Conservation (phyloP, 2,329 filamentous ascomycete genomes). For the Botrytis deweyae region DNA sequence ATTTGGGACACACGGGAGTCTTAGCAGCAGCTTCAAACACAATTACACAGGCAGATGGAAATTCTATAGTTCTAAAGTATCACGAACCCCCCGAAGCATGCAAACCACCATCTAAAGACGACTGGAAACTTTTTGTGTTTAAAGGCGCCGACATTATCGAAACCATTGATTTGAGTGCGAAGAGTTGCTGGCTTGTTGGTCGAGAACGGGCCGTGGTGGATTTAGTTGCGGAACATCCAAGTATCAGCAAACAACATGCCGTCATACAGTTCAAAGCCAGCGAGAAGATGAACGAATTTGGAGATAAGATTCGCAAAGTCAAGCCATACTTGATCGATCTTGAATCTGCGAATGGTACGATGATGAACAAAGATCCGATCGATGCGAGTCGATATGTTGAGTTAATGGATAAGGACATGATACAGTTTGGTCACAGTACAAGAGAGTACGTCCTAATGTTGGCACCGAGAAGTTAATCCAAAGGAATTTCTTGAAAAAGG, state of each 20-base stretch:
- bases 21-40: conserved; percentile 86
- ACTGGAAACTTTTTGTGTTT: conserved; percentile 92
- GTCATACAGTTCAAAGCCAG: conserved; percentile 89
- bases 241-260: conserved; percentile 92
- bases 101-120: conserved; percentile 74
- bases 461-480: conserved; percentile 40
- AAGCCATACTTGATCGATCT: conserved; percentile 91
- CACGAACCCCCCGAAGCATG: conserved; percentile 92
- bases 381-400: conserved; percentile 81
- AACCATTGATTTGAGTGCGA: conserved; percentile 70
- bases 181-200: conserved; percentile 90
- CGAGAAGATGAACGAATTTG: conserved; percentile 81
- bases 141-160: conserved; percentile 79
- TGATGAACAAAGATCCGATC: conserved; percentile 72
- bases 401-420: conserved; percentile 81
- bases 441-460: conserved; percentile 97
- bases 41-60: conserved; percentile 68
- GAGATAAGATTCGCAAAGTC: conserved; percentile 75
- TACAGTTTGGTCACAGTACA: conserved; percentile 83
- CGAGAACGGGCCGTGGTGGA: conserved; percentile 80
- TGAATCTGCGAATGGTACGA: conserved; percentile 89
- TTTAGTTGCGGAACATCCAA: conserved; percentile 82
- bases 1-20: conserved; percentile 76
- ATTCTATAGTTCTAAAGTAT: conserved; percentile 83
- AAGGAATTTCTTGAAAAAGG: neutral